A percentile compares a stretch with the other conserved stretches of the same genome.
Evolutionary conservation across 345 rosid genomes (phyloP).

Genomic region (Dipteronia sinensis): DNA sequence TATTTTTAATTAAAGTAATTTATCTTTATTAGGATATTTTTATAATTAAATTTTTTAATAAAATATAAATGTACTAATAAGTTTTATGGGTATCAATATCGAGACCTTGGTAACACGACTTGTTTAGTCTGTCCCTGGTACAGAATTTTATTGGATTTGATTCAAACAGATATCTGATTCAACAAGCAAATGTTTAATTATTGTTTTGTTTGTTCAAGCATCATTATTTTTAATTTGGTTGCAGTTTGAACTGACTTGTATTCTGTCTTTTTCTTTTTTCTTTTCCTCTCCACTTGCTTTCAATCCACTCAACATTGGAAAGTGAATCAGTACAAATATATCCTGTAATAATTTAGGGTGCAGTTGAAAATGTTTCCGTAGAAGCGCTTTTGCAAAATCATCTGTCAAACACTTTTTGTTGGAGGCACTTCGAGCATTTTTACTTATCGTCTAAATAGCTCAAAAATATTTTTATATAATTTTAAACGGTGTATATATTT

Average conservation of each 20-base stretch:
- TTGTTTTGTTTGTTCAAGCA: slow-evolving; percentile 10
- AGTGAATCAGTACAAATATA: neutral
- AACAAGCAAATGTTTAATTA: neutral
- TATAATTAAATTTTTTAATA: too few relatives aligned
- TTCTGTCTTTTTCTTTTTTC: too few relatives aligned
- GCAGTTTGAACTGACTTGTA: slow-evolving; percentile 7
- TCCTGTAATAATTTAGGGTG: neutral
- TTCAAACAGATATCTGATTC: neutral
- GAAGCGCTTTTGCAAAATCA: neutral
- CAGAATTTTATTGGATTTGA: neutral
- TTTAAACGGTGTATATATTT: too few relatives aligned
- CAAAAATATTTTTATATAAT: too few relatives aligned
- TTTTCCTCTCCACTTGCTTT: slow-evolving; percentile 6
- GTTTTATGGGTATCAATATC: too few relatives aligned
- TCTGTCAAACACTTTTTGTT: too few relatives aligned
- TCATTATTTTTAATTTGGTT: slow-evolving; percentile 3
- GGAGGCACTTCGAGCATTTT: too few relatives aligned
- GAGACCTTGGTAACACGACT: too few relatives aligned
- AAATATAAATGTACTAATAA: too few relatives aligned
- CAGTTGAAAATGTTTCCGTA: neutral
- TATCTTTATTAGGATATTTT: too few relatives aligned
- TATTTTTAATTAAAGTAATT: too few relatives aligned
- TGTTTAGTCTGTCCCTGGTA: neutral
- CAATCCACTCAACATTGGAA: neutral
- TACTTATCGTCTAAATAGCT: too few relatives aligned